phyloP scores from a whole-genome alignment of 169 alveolate species.

The Plasmodium cynomolgi region DNA sequence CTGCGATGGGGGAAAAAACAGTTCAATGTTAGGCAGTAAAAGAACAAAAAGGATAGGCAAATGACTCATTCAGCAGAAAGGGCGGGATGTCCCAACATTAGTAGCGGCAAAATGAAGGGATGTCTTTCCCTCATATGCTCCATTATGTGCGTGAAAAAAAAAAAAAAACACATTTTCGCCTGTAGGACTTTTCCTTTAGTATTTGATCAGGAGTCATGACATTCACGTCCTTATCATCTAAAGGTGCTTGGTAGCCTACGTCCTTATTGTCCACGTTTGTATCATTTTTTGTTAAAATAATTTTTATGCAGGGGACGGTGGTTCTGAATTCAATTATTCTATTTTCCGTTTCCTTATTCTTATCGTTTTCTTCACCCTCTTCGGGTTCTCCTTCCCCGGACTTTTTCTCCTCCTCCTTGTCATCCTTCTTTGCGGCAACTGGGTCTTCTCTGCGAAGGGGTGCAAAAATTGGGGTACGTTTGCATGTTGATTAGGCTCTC shows the following conservation, averaged over 20 bases:
- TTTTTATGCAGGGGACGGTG: slow-evolving; percentile 71
- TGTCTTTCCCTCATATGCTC: not conserved
- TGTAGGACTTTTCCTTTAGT: slow-evolving; percentile 60
- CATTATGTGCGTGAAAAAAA: not conserved
- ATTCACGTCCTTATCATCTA: slow-evolving; percentile 55
- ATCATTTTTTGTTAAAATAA: slow-evolving; percentile 56
- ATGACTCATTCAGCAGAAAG: not conserved
- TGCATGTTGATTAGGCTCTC: not conserved
- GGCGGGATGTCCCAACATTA: not conserved
- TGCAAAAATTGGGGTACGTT: not conserved
- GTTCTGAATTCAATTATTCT: slow-evolving; percentile 60
- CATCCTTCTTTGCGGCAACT: slow-evolving; percentile 12
- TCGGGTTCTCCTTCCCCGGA: slow-evolving; percentile 24
- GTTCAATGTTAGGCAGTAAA: not conserved
- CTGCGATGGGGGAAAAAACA: slow-evolving; percentile 1
- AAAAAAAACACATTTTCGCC: slow-evolving; percentile 51
- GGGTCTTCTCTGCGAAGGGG: slow-evolving; percentile 37
- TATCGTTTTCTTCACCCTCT: slow-evolving; percentile 36
- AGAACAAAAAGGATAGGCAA: not conserved
- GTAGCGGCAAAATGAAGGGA: not conserved
- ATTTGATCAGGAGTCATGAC: slow-evolving; percentile 68
- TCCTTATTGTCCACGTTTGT: slow-evolving; percentile 48
- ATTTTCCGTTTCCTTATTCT: slow-evolving; percentile 27
- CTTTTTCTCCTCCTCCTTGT: slow-evolving; percentile 19
- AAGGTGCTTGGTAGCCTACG: slow-evolving; percentile 63